Evolutionary conservation across 2,329 filamentous ascomycete species (phyloP).

Genomic region (Colletotrichum lentis): DNA sequence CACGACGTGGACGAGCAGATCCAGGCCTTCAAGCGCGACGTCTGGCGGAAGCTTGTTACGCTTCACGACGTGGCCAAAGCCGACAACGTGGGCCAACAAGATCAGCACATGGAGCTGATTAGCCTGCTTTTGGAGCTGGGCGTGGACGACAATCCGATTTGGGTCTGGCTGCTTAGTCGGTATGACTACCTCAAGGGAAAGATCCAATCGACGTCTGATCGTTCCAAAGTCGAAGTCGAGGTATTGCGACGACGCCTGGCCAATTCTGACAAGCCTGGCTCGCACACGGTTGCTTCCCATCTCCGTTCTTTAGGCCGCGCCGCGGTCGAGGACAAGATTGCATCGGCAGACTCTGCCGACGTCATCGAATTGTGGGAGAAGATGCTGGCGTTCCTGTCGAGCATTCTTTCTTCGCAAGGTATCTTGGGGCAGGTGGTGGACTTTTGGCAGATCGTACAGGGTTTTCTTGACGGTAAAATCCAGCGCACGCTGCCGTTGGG

Average conservation of each 20-base stretch:
- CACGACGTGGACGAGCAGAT: conserved; percentile 89
- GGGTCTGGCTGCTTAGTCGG: conserved; percentile 90
- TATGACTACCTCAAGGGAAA: conserved; percentile 90
- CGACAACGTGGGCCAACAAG: conserved; percentile 66
- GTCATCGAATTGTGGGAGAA: conserved; percentile 94
- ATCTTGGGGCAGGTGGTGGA: conserved; percentile 89
- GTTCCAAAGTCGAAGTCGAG: conserved; percentile 92
- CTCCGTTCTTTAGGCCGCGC: conserved; percentile 77
- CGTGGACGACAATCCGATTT: conserved; percentile 94
- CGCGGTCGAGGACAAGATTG: conserved; percentile 65
- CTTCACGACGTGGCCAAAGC: conserved; percentile 66
- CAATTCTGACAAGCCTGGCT: conserved; percentile 73
- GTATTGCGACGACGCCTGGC: conserved; percentile 84
- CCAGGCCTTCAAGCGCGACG: conserved; percentile 83
- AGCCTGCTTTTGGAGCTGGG: conserved; percentile 89
- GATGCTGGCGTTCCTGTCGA: conserved; percentile 75
- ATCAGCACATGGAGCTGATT: conserved; percentile 91
- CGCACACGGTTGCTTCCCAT: conserved; percentile 76
- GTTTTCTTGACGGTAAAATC: conserved; percentile 86
- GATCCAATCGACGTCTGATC: conserved; percentile 80
- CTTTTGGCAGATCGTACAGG: conserved; percentile 91
- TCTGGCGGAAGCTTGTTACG: conserved; percentile 82
- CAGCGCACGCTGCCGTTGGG: conserved; percentile 82
- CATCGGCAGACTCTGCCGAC: conserved; percentile 78
- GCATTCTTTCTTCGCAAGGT: conserved; percentile 79